Evolutionary conservation across 305 asterid genomes (phyloP), one percentile per base, ranked within the genome.

Genomic region (Rubia balearica): DNA sequence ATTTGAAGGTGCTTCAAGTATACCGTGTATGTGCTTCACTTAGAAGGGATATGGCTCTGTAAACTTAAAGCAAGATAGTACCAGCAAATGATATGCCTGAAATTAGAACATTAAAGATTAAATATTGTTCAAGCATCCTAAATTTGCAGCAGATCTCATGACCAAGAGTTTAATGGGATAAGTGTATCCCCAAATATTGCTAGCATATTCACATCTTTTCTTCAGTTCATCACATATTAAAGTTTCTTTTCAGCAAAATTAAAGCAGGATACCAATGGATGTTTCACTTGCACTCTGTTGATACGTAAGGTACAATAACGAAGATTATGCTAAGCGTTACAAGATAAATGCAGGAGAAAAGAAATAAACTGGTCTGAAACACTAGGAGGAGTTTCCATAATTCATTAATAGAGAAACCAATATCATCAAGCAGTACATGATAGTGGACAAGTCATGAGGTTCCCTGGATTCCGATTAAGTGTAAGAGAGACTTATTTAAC

Each of bases 381-480:
- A 49, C 65, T 55, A 84, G 92, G 73, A 92, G 82, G 75, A 92
- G 81, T 70, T 88, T 83, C 80, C 90, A 96, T 71, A 92, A 80
- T 71, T 73, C 82, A 76, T 88, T 89, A 19, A 96, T 91, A 73
- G 96, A 83, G 88, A 92, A 92, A 79, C 96, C 96, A 69, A 90
- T 90, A 80, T 90, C 98, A 78, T 92, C 92, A 38, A 87, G 79
- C 85, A 92, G 82, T 59, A 90, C 90, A 57, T 90, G 96, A 80
- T 90, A 92, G 73, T 92, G 98, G 60, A 86, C 87, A 57, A 96
- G 98, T 55, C 96, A 84, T 68, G 90, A 81, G 69, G 96, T 92
- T 77, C 98, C 98, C 98, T 90, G 86, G n/a, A 2, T 57, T n/a
- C 49, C 19, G 9, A 43, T 11, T 69, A 6, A 12, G 36, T 38